A percentile compares a stretch with the other conserved stretches of the same genome.
Evolutionary conservation across 2,329 filamentous ascomycete genomes (phyloP).

Genomic region (Colletotrichum tropicicola): DNA sequence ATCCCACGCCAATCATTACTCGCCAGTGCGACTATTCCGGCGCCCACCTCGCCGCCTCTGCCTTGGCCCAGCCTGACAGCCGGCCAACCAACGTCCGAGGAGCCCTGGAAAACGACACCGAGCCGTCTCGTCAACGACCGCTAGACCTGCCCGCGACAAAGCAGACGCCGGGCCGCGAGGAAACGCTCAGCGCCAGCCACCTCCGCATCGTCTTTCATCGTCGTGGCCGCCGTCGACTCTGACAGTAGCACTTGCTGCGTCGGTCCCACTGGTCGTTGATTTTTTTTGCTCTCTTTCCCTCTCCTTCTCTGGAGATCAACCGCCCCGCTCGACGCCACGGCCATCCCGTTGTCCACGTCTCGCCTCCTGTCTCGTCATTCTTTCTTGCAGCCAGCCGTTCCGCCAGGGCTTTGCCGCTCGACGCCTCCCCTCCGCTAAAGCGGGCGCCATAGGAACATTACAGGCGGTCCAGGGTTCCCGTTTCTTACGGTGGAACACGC

Average conservation of each 20-base stretch:
- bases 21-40: conserved; percentile 3
- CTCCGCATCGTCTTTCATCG: neutral
- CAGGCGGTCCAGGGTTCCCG: neutral
- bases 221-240: neutral
- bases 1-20: conserved; percentile 20
- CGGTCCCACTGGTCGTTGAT: neutral
- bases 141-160: neutral
- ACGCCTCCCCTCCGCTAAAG: conserved; percentile 3
- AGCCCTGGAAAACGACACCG: conserved; percentile 12
- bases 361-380: conserved; percentile 14
- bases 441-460: neutral
- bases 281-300: too few species aligned
- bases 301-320: neutral
- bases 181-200: conserved; percentile 7
- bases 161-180: too few species aligned
- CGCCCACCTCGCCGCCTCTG: neutral
- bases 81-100: neutral
- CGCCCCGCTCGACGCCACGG: neutral
- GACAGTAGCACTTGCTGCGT: neutral
- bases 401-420: neutral
- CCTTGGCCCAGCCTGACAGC: conserved; percentile 2
- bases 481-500: neutral
- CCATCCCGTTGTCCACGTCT: conserved; percentile 9
- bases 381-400: conserved; percentile 15
- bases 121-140: conserved; percentile 8